phyloP scores from a whole-genome alignment of 164 flowering plant species.

The Piper betle region DNA sequence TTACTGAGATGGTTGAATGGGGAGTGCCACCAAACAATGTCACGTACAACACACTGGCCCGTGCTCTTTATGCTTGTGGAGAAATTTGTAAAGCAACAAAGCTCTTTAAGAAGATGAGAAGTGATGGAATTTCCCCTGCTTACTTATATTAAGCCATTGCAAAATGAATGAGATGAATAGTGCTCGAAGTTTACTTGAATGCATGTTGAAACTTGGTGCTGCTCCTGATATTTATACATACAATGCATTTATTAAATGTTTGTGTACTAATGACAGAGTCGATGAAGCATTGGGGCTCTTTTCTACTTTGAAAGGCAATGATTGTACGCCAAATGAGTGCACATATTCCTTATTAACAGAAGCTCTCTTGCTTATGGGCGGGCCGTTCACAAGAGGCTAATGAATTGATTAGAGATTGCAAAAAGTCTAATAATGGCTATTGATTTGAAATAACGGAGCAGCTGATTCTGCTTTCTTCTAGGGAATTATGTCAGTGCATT shows the following conservation, averaged over 20 bases:
- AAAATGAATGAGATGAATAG: constrained; percentile 41
- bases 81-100: constrained; percentile 39
- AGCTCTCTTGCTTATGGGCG: constrained; percentile 16
- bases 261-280: constrained; percentile 37
- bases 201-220: constrained; percentile 52
- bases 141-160: constrained; percentile 56
- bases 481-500: no score
- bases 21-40: constrained; percentile 57
- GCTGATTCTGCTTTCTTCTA: no score
- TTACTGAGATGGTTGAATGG: constrained; percentile 76
- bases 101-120: constrained; percentile 40
- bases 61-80: constrained; percentile 45
- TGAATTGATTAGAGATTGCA: constrained; percentile 17
- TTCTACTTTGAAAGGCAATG: constrained; percentile 44
- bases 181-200: constrained; percentile 40
- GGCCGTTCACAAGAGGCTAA: constrained; percentile 31
- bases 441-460: no score
- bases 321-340: constrained; percentile 53
- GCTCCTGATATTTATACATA: constrained; percentile 59
- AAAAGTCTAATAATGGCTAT: neutral
- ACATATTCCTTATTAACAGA: constrained; percentile 30
- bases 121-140: constrained; percentile 50
- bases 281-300: constrained; percentile 54
- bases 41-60: constrained; percentile 61
- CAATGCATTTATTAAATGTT: constrained; percentile 41